Base-by-base conservation (phyloP, 768 basidiomycete species). In the Auricularia sp. region DNA sequence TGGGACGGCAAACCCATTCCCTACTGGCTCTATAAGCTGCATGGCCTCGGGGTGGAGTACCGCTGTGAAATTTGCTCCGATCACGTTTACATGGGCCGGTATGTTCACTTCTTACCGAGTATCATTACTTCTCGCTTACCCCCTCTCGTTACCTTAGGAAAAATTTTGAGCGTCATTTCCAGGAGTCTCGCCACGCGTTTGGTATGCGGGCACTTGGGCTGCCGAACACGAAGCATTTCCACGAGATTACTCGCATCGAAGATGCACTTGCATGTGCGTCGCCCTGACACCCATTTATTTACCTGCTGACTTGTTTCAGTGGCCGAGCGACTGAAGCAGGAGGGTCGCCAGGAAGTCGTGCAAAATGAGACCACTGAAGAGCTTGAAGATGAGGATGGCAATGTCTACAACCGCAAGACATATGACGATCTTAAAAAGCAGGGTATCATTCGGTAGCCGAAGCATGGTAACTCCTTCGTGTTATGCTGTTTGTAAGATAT, bases 1-100 rank as follows among this genome's bases (percentile, higher is more conserved):
- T 98, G 94, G 94, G 97, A 99, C 72, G 95, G 96, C 37, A 98
- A 98, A 73, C 97, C 97, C 21, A 99, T 99, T 71, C 97, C 97
- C 39, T 98, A 96, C 73, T 98, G 95, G 95, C 70, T 99, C 63
- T 99, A 95, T 79, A 98, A 98, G 76, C 78, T 99, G 44, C 97
- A 99, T 72, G 97, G 97, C 8, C 81, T 98, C 44, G 97, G 97
- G n/a, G 94, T 97, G 35, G 93, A 96, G 75, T 99, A 98, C 75
- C 85, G 87, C 65, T 99, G 97, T 70, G 96, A 98, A 78, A 96
- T 99, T 70, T 98, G 96, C 73, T 94, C 92, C 14, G 95, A 95
- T 73, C 90, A 90, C 73, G 90, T 94, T 10, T 98, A 98, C 75
- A 95, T 96, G 93, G 95, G 95, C 71, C 84, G 92, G 91, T 89